phyloP scores from a whole-genome alignment of 2,329 filamentous ascomycete genomes.

The Calcarisporium arbuscula region DNA sequence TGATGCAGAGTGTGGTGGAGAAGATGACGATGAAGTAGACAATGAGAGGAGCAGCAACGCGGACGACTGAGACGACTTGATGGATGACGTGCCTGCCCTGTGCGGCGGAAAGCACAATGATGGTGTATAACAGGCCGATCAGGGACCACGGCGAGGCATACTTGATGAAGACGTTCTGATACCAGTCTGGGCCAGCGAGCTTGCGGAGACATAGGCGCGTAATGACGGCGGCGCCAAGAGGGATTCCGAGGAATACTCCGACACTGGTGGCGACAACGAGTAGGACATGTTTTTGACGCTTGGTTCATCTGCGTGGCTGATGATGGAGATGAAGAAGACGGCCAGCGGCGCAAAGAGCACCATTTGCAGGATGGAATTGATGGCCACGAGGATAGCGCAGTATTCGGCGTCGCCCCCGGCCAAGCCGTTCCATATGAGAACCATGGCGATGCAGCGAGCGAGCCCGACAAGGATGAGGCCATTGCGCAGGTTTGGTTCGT shows the following conservation, averaged over 20 bases:
- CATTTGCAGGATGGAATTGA: constrained; percentile 72
- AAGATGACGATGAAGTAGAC: constrained; percentile 79
- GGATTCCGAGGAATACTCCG: constrained; percentile 78
- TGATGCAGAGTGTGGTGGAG: constrained; percentile 56
- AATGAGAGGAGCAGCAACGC: constrained; percentile 73
- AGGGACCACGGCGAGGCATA: constrained; percentile 68
- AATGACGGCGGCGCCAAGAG: constrained; percentile 70
- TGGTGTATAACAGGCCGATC: constrained; percentile 80
- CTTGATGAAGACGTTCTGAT: constrained; percentile 63
- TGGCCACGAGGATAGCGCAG: constrained; percentile 71
- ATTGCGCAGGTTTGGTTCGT: constrained; percentile 49
- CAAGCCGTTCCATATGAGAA: constrained; percentile 61
- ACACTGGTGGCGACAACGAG: constrained; percentile 69
- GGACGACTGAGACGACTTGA: constrained; percentile 75
- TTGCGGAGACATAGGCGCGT: constrained; percentile 59
- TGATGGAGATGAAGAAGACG: constrained; percentile 63
- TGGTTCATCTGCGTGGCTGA: constrained; percentile 48
- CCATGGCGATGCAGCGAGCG: constrained; percentile 86
- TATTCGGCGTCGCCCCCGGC: constrained; percentile 76
- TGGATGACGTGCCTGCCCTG: constrained; percentile 72
- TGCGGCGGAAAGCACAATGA: constrained; percentile 77
- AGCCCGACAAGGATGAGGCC: constrained; percentile 79
- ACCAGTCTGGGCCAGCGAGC: constrained; percentile 52
- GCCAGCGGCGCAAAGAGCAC: constrained; percentile 65
- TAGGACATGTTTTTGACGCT: constrained; percentile 44